phyloP scores from a whole-genome alignment of 495 filamentous ascomycete genomes.

The Hypoxylon lienhwacheense region DNA sequence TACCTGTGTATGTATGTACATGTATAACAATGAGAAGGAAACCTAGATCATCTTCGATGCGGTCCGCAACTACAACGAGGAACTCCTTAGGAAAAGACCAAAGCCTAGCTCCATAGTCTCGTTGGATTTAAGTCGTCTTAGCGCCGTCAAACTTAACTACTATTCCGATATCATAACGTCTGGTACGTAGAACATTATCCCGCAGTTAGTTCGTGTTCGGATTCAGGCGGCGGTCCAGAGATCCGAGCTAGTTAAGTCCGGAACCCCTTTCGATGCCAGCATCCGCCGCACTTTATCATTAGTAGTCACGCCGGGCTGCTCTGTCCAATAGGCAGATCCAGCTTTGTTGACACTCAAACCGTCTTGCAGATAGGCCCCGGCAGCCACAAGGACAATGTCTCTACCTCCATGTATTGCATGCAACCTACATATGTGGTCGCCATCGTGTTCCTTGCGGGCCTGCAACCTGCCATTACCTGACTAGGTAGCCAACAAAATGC shows the following conservation, averaged over 20 bases:
- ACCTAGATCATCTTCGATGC: conserved; percentile 7
- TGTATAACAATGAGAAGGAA: conserved; percentile 12
- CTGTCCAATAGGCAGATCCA: conserved; percentile 10
- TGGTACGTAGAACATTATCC: conserved; percentile 2
- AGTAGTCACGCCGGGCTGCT: not conserved
- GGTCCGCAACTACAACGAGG: not conserved
- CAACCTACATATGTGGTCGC: no score
- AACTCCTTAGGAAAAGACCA: not conserved
- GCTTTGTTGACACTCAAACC: conserved; percentile 16
- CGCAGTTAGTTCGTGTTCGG: conserved; percentile 25
- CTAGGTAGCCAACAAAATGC: no score
- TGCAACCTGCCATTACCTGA: no score
- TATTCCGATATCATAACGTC: conserved; percentile 1
- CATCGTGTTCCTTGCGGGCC: no score
- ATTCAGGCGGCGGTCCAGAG: conserved; percentile 19
- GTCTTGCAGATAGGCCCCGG: not conserved
- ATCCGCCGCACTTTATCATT: conserved; percentile 23
- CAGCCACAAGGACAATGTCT: not conserved
- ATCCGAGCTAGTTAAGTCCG: conserved; percentile 22
- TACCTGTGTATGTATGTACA: no score
- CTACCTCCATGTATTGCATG: no score
- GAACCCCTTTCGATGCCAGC: conserved; percentile 16
- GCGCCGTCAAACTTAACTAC: not conserved
- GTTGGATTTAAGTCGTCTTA: not conserved
- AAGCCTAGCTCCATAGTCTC: conserved; percentile 13